Base-by-base conservation (phyloP, 2,329 filamentous ascomycete genomes). In the Diaporthe capsici region DNA sequence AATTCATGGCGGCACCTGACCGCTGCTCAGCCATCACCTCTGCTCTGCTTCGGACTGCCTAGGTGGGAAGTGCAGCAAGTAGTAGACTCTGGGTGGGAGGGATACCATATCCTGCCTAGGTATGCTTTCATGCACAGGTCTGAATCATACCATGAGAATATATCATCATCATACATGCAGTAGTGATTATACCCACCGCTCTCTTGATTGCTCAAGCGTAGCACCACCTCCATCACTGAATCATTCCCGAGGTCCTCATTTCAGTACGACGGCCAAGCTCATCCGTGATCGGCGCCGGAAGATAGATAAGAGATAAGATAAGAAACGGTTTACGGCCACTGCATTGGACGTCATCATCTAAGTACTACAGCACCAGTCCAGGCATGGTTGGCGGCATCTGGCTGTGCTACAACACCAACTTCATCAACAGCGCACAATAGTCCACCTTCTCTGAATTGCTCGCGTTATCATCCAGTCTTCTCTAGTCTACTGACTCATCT, bases 241-340 rank as follows among this genome's bases (percentile, higher is more conserved):
- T 68, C 65, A 51, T 68, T 68, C 47, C 63, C 22, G 17, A 49
- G 28, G 22, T 55, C 37, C 13, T 12, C 15, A 34, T 12, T 12
- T 25, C 15, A 13, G n/a, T 12, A 44, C n/a, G n/a, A 47, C 39
- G 15, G 51, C 28, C 61, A 55, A 68, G 60, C 60, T 61, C 61
- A n/a, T 71, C 53, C 61, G 61, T 12, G 61, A 49, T 47, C 63
- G 55, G 63, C 31, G 22, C 34, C 3, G 13, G 31, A 9, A 22
- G 9, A 42, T 31, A 74, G 71, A 76, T 73, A 73, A 73, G 58
- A 61, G 74, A 70, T 70, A 61, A 61, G 74, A 76, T 76, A 76
- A 73, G 74, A 42, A 49, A 70, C 57, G 44, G 74, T 42, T 20
- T 34, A 39, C 20, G 22, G 49, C 39, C 37, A 72, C 57, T 34